Conservation (phyloP, 176 grass and related monocot species). For the Eremochloa ophiuroides region DNA sequence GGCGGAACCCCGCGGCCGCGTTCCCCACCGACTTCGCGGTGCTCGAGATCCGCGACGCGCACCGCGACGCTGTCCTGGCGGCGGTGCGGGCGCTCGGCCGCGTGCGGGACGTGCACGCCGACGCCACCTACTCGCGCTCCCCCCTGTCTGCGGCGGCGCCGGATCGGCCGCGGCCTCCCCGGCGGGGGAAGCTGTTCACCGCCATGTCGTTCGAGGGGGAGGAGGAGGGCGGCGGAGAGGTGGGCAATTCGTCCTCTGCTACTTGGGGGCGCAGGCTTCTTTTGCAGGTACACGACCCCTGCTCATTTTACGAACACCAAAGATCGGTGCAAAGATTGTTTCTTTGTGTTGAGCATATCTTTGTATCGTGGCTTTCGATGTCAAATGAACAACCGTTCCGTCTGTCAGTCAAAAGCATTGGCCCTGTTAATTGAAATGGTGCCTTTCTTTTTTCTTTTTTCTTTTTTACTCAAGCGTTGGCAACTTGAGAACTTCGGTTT, state of each 20-base stretch:
- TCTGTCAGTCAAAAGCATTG: neutral
- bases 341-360: neutral
- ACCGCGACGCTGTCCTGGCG: slow-evolving; percentile 29
- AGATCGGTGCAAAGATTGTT: neutral
- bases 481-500: neutral
- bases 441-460: neutral
- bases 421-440: neutral
- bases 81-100: slow-evolving; percentile 48
- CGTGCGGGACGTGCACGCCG: slow-evolving; percentile 73
- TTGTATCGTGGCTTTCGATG: neutral
- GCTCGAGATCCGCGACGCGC: slow-evolving; percentile 53
- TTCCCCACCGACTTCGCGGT: slow-evolving; percentile 90
- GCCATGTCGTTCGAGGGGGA: slow-evolving; percentile 79
- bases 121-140: slow-evolving; percentile 56
- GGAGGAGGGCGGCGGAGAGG: slow-evolving; percentile 22
- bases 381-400: neutral
- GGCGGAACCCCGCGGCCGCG: slow-evolving; percentile 61
- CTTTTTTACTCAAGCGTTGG: neutral
- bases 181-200: slow-evolving; percentile 71
- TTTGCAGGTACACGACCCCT: slow-evolving; percentile 40
- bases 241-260: slow-evolving; percentile 42
- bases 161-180: slow-evolving; percentile 17
- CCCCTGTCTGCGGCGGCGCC: slow-evolving; percentile 34
- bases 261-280: slow-evolving; percentile 68
- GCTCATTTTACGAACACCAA: neutral